Percentiles rank a stretch among this genome's conserved stretches.
phyloP scores from a whole-genome alignment of 208 protist species.

The Porcisia hertigi region DNA sequence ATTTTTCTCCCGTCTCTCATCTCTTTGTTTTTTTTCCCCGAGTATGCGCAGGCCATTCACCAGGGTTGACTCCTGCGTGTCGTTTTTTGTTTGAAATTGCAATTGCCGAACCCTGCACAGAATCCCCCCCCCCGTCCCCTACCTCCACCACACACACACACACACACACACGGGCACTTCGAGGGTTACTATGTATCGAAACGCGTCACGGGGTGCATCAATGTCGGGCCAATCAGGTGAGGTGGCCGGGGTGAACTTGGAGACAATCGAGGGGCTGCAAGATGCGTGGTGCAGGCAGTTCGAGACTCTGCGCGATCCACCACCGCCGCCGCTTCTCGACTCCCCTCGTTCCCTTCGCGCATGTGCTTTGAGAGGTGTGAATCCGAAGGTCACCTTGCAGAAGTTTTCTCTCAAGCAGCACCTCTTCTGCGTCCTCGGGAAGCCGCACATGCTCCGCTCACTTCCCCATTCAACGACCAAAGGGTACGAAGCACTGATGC shows the following conservation, averaged over 20 bases:
- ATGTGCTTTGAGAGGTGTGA: constrained; percentile 34
- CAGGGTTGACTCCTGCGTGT: background rate
- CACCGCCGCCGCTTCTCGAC: constrained; percentile 50
- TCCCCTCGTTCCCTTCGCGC: constrained; percentile 64
- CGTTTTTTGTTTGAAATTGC: background rate
- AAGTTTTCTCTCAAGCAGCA: constrained; percentile 63
- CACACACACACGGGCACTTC: background rate
- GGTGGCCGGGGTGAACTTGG: constrained; percentile 32
- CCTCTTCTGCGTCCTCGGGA: constrained; percentile 42
- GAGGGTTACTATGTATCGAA: constrained; percentile 9
- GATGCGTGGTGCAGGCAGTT: constrained; percentile 51
- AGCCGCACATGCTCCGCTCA: constrained; percentile 22
- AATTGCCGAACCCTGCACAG: background rate
- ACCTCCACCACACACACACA: background rate
- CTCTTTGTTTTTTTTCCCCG: background rate
- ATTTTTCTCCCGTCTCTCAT: background rate
- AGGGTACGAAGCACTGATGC: constrained; percentile 30
- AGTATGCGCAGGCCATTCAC: too few relatives aligned
- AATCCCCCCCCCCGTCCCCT: background rate
- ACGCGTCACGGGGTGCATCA: constrained; percentile 22
- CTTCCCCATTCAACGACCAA: constrained; percentile 12
- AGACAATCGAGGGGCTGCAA: constrained; percentile 61
- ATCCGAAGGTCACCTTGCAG: constrained; percentile 27
- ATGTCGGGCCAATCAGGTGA: constrained; percentile 3
- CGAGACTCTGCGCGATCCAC: constrained; percentile 29